Conservation (phyloP, 2,329 filamentous ascomycete genomes). For the Hymenoscyphus repandus region DNA sequence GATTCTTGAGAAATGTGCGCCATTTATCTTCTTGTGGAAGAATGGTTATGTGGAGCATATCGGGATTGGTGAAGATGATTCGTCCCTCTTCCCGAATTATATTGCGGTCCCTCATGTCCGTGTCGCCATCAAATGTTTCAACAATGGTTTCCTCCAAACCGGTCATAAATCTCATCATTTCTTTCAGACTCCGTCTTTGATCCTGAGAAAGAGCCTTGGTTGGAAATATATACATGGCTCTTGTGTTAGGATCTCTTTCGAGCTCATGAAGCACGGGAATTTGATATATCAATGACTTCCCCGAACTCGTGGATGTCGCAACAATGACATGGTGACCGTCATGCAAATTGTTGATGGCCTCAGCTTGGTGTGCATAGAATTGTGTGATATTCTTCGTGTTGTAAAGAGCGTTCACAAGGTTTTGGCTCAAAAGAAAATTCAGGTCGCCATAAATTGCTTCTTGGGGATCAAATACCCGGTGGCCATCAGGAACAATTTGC, state of each 20-base stretch:
- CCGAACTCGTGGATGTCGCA: slow-evolving; percentile 90
- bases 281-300: slow-evolving; percentile 97
- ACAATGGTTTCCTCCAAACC: slow-evolving; percentile 71
- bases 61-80: slow-evolving; percentile 95
- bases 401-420: slow-evolving; percentile 91
- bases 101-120: slow-evolving; percentile 73
- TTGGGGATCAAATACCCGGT: slow-evolving; percentile 85
- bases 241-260: slow-evolving; percentile 67
- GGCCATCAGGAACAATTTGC: slow-evolving; percentile 90
- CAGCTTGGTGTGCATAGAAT: slow-evolving; percentile 86
- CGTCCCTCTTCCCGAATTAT: slow-evolving; percentile 79
- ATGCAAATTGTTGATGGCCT: slow-evolving; percentile 84
- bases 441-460: slow-evolving; percentile 77
- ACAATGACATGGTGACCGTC: slow-evolving; percentile 84
- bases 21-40: slow-evolving; percentile 86
- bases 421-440: slow-evolving; percentile 80
- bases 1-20: slow-evolving; percentile 80
- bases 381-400: slow-evolving; percentile 82
- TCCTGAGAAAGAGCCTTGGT: slow-evolving; percentile 96
- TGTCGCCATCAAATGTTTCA: slow-evolving; percentile 96
- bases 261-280: slow-evolving; percentile 84
- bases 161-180: slow-evolving; percentile 76
- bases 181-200: slow-evolving; percentile 81
- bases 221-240: slow-evolving; percentile 97
- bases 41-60: slow-evolving; percentile 95